Evolutionary conservation across 78 protist genomes (phyloP).

Genomic region (Tieghemostelium lacteum): DNA sequence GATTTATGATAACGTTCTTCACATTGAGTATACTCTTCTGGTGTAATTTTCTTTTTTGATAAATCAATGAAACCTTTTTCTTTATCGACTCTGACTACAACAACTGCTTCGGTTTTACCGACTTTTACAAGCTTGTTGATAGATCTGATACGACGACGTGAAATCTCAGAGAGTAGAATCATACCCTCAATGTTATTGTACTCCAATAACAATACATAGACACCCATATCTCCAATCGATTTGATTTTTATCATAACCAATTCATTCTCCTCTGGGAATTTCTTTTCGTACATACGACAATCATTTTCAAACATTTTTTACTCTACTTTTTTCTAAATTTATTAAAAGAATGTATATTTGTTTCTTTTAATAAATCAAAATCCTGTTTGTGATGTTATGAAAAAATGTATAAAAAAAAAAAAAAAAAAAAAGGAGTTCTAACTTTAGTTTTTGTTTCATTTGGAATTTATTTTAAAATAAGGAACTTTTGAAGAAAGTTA

Average conservation of each 20-base stretch:
- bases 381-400: too few relatives aligned
- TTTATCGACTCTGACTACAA: constrained; percentile 98
- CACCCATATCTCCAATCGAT: constrained; percentile 94
- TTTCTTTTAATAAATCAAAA: too few relatives aligned
- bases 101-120: constrained; percentile 94
- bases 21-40: constrained; percentile 90
- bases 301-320: constrained; percentile 34
- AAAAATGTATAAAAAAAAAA: too few relatives aligned
- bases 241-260: constrained; percentile 93
- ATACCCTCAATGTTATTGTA: constrained; percentile 95
- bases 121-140: constrained; percentile 94
- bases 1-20: constrained; percentile 94
- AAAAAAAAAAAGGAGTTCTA: too few relatives aligned
- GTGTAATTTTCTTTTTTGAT: constrained; percentile 95
- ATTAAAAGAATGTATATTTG: too few relatives aligned
- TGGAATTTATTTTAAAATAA: too few relatives aligned
- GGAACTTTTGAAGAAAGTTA: too few relatives aligned
- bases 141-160: constrained; percentile 97
- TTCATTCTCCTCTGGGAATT: constrained; percentile 96
- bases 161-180: constrained; percentile 97
- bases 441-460: too few relatives aligned
- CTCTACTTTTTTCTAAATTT: too few relatives aligned
- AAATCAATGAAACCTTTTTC: constrained; percentile 99
- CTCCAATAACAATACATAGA: constrained; percentile 90
- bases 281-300: constrained; percentile 95